Conservation (phyloP, 2,329 filamentous ascomycete species). For the Xylariomycetidae sp. region DNA sequence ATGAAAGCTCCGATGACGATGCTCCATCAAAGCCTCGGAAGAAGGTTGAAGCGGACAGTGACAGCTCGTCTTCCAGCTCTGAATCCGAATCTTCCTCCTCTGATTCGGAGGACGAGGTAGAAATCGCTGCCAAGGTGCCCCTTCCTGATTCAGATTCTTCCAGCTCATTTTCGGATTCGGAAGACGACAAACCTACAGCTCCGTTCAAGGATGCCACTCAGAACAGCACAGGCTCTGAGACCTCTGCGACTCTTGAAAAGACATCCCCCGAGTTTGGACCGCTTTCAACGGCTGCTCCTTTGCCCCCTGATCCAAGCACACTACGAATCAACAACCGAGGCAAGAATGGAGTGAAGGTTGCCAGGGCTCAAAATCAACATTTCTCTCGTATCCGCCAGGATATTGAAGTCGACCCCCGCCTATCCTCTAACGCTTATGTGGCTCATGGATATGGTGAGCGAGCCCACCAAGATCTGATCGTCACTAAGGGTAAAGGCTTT, state of each 20-base stretch:
- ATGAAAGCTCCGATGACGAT: slow-evolving; percentile 22
- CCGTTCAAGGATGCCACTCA: slow-evolving; percentile 18
- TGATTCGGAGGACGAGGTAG: slow-evolving; percentile 22
- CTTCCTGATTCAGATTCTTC: slow-evolving; percentile 38
- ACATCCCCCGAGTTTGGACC: slow-evolving; percentile 45
- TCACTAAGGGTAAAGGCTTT: slow-evolving; percentile 94
- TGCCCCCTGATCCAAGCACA: slow-evolving; percentile 46
- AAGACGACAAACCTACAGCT: slow-evolving; percentile 27
- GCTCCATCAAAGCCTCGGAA: slow-evolving; percentile 13
- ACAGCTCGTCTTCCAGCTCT: slow-evolving; percentile 26
- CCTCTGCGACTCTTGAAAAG: slow-evolving; percentile 45
- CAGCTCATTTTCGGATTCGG: slow-evolving; percentile 34
- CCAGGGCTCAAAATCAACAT: slow-evolving; percentile 57
- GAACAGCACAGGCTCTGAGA: slow-evolving; percentile 32
- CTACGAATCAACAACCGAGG: slow-evolving; percentile 37
- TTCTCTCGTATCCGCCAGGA: slow-evolving; percentile 75
- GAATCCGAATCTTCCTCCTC: slow-evolving; percentile 30
- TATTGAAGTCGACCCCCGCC: slow-evolving; percentile 62
- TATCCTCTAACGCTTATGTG: slow-evolving; percentile 76
- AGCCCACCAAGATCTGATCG: slow-evolving; percentile 81
- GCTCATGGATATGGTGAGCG: slow-evolving; percentile 83
- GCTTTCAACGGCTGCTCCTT: slow-evolving; percentile 38
- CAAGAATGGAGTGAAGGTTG: slow-evolving; percentile 26
- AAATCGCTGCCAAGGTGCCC: slow-evolving; percentile 32
- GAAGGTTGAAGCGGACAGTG: slow-evolving; percentile 27